These are phyloP conservation scores for Begonia masoniana DNA, from an alignment of 306 rosid species.

Conservation along the genomic window DNA sequence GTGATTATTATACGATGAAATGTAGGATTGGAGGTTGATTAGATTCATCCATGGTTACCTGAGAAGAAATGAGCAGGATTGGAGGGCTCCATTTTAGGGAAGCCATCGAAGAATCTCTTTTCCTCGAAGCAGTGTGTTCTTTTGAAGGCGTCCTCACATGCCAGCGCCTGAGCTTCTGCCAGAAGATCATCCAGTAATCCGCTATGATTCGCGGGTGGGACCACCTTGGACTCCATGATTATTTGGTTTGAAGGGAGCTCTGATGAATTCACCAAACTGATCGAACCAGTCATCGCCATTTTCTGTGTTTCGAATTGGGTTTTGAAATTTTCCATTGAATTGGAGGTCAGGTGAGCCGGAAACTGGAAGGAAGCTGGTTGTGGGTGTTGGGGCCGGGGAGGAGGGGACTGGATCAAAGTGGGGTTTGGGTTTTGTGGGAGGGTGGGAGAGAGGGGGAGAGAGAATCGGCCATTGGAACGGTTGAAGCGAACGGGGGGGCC, in stretches of 20 bases:
- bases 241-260: constrained; percentile 69
- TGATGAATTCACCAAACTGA: constrained; percentile 21
- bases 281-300: background rate
- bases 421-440: constrained; percentile 1
- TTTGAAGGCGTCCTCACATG: constrained; percentile 14
- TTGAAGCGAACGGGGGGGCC: constrained; percentile 30
- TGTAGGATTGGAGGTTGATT: too few relatives aligned
- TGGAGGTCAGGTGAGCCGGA: too few relatives aligned
- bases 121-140: constrained; percentile 21
- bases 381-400: constrained; percentile 5
- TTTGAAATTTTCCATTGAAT: constrained; percentile 19
- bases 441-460: constrained; percentile 14
- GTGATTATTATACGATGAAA: too few relatives aligned
- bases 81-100: constrained; percentile 24
- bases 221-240: constrained; percentile 16
- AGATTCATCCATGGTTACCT: constrained; percentile 1
- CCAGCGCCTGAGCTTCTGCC: constrained; percentile 36
- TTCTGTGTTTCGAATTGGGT: constrained; percentile 29
- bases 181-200: constrained; percentile 47
- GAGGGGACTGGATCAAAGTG: background rate
- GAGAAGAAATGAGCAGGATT: constrained; percentile 12
- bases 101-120: constrained; percentile 28
- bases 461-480: constrained; percentile 9
- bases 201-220: constrained; percentile 13
- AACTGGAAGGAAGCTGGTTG: constrained; percentile 31